Conservation (phyloP, 2,329 filamentous ascomycete species). For the Cytospora piceae region DNA sequence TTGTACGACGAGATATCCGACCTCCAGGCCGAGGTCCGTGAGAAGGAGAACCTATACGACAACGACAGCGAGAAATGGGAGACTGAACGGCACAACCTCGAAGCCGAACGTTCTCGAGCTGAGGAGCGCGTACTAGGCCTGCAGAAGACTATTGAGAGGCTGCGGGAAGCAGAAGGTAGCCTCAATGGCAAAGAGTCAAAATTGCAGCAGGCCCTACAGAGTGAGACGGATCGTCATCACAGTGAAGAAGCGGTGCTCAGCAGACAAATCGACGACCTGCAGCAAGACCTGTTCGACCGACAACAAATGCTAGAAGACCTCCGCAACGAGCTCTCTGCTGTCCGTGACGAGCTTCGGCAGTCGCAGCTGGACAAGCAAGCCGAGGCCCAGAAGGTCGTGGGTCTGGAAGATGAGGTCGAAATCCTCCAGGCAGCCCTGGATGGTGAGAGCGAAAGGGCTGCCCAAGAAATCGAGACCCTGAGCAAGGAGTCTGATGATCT, state of each 20-base stretch:
- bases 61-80: conserved; percentile 76
- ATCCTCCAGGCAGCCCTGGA: conserved; percentile 69
- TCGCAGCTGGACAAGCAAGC: conserved; percentile 65
- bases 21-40: conserved; percentile 66
- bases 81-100: conserved; percentile 64
- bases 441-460: conserved; percentile 65
- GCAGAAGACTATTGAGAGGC: conserved; percentile 70
- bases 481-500: conserved; percentile 51
- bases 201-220: conserved; percentile 69
- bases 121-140: conserved; percentile 70
- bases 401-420: conserved; percentile 76
- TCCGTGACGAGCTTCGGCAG: conserved; percentile 72
- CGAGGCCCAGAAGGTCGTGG: conserved; percentile 67
- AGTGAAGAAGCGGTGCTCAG: conserved; percentile 71
- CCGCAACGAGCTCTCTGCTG: conserved; percentile 66
- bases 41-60: conserved; percentile 72
- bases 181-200: conserved; percentile 70
- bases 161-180: conserved; percentile 69
- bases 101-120: conserved; percentile 67
- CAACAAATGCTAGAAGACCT: conserved; percentile 68
- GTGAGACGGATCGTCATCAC: conserved; percentile 71
- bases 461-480: conserved; percentile 48
- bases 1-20: conserved; percentile 63
- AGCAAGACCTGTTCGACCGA: conserved; percentile 70
- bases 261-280: conserved; percentile 75